Base-by-base conservation (phyloP, 257 asterid species). In the Voacanga thouarsii region DNA sequence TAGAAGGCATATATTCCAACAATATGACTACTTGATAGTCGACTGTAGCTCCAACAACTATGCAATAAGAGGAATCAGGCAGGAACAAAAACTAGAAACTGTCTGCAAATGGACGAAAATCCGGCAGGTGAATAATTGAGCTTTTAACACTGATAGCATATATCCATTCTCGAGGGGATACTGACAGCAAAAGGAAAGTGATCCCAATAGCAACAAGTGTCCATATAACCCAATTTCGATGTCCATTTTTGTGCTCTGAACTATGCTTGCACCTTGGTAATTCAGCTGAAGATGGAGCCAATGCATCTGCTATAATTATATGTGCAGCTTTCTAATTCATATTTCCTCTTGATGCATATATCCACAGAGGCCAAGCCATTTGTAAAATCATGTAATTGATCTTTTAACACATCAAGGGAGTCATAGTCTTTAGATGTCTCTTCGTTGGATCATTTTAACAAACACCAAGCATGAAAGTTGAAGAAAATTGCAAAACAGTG, bases 111-210 rank as follows among this genome's bases (percentile, higher is more conserved):
- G 7, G 30, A 21, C 3, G 7, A 4, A n/a, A 44, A 53, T 28
- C 28, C 24, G 16, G 53, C 1, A 71, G 23, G 3, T 3, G 6
- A 6, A 43, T 43, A 6, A 43, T 43, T 23, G 19, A 28, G n/a
- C n/a, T n/a, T n/a, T n/a, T n/a, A n/a, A n/a, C n/a, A n/a, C n/a
- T n/a, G n/a, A n/a, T n/a, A n/a, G n/a, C n/a, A n/a, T n/a, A n/a
- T n/a, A n/a, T n/a, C 50, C 90, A 57, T 2, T 85, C 90, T 23
- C 80, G 77, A 41, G 89, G 83, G 39, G 28, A 18, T 30, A 33
- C 12, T 14, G 84, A 75, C 21, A 84, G 16, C 14, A 83, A 5
- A 26, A 84, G 0, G 18, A 86, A n/a, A n/a, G n/a, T n/a, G n/a
- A n/a, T n/a, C n/a, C n/a, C n/a, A n/a, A n/a, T n/a, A n/a, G n/a